These are phyloP conservation scores for Pythium vanterpoolii DNA, from an alignment of 352 stramenopile genomes.

Conservation along the genomic window DNA sequence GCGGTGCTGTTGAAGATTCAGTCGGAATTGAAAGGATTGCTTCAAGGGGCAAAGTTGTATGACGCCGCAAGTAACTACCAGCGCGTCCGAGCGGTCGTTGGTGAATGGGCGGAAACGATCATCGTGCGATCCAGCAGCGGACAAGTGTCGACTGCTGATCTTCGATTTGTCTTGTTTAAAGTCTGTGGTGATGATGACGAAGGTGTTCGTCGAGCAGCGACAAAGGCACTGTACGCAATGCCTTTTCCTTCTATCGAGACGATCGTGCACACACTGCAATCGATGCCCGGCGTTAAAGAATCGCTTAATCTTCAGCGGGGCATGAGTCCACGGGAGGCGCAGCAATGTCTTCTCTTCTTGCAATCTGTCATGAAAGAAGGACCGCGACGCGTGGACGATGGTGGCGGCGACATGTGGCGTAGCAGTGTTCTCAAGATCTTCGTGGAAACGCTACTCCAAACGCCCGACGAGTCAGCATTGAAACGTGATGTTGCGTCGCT, in stretches of 20 bases:
- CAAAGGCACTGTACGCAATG: conserved; percentile 15
- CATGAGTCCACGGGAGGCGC: conserved; percentile 29
- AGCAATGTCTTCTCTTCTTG: conserved; percentile 57
- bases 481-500: conserved; percentile 10
- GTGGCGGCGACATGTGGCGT: conserved; percentile 20
- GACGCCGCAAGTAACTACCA: conserved; percentile 55
- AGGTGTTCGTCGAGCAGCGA: conserved; percentile 8
- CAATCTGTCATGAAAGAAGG: conserved; percentile 37
- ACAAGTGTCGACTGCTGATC: conserved; percentile 18
- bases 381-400: conserved; percentile 18
- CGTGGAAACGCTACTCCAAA: conserved; percentile 38
- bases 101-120: conserved; percentile 52
- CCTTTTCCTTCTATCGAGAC: conserved; percentile 8
- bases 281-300: neutral
- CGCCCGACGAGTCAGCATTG: neutral
- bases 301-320: conserved; percentile 35
- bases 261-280: conserved; percentile 4
- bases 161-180: conserved; percentile 63
- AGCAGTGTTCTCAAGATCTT: conserved; percentile 47
- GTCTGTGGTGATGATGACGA: conserved; percentile 29
- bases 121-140: conserved; percentile 18
- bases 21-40: conserved; percentile 47
- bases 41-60: conserved; percentile 59
- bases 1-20: conserved; percentile 38
- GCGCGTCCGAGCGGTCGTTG: conserved; percentile 57